Conservation (phyloP, 176 grass and related monocot genomes). For the Aegilops sharonensis region DNA sequence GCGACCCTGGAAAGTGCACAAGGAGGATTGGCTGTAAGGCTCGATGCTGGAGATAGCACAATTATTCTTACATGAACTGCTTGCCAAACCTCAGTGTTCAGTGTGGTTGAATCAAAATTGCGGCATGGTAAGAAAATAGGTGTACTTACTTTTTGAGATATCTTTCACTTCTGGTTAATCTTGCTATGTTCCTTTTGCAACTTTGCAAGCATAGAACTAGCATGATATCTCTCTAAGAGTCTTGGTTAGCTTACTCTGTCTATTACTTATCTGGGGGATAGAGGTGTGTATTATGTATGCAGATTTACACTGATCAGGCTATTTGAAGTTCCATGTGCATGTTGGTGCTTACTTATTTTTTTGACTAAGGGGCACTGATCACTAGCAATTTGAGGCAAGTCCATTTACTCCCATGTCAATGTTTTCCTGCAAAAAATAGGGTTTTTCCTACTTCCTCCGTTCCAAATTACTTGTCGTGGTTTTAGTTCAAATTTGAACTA, state of each 20-base stretch:
- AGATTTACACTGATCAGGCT: not conserved
- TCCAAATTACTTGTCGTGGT: no score
- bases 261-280: not conserved
- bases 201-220: not conserved
- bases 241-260: not conserved
- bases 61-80: not conserved
- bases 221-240: not conserved
- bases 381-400: not conserved
- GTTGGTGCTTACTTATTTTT: not conserved
- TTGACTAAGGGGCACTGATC: not conserved
- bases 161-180: not conserved
- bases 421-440: not conserved
- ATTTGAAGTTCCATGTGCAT: not conserved
- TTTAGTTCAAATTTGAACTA: no score
- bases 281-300: not conserved
- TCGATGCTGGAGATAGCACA: not conserved
- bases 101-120: not conserved
- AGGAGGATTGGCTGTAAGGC: not conserved
- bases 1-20: not conserved
- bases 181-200: not conserved
- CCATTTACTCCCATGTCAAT: not conserved
- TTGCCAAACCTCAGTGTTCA: not conserved
- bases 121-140: not conserved
- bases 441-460: no score
- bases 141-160: not conserved